phyloP scores from a whole-genome alignment of 352 stramenopile genomes.

The Albugo laibachii region DNA sequence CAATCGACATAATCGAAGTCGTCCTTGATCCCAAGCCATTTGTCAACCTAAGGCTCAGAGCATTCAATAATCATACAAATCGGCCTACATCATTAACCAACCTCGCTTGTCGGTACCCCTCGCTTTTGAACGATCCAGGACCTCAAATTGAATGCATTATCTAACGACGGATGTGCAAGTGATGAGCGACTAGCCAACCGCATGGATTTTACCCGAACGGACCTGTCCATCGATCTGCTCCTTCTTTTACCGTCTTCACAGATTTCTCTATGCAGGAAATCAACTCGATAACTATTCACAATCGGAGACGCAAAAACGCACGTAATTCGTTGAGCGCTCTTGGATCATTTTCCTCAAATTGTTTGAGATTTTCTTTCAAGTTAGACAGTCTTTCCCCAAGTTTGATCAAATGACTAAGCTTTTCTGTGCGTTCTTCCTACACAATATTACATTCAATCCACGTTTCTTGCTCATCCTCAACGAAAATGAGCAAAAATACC shows the following conservation, averaged over 20 bases:
- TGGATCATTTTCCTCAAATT: constrained; percentile 56
- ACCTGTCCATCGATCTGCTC: constrained; percentile 62
- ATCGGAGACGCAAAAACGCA: constrained; percentile 1
- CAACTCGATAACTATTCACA: background rate
- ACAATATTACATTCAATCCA: background rate
- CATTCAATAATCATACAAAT: background rate
- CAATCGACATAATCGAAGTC: constrained; percentile 75
- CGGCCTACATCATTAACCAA: constrained; percentile 4
- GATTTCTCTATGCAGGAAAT: constrained; percentile 15
- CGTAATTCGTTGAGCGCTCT: constrained; percentile 37
- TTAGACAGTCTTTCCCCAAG: constrained; percentile 26
- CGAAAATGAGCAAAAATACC: constrained; percentile 11
- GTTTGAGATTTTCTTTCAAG: constrained; percentile 28
- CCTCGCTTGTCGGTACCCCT: constrained; percentile 33
- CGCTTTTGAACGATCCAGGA: constrained; percentile 69
- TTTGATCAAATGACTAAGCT: constrained; percentile 29
- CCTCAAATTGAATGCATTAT: constrained; percentile 68
- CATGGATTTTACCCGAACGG: background rate
- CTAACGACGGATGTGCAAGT: constrained; percentile 6
- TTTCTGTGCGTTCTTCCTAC: constrained; percentile 39
- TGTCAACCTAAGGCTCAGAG: constrained; percentile 30
- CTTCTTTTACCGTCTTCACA: constrained; percentile 41
- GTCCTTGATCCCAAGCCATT: constrained; percentile 72
- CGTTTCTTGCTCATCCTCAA: background rate
- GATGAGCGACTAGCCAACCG: background rate